These are phyloP conservation scores for Cicer judaicum DNA, from an alignment of 306 rosid species.

Conservation along the genomic window DNA sequence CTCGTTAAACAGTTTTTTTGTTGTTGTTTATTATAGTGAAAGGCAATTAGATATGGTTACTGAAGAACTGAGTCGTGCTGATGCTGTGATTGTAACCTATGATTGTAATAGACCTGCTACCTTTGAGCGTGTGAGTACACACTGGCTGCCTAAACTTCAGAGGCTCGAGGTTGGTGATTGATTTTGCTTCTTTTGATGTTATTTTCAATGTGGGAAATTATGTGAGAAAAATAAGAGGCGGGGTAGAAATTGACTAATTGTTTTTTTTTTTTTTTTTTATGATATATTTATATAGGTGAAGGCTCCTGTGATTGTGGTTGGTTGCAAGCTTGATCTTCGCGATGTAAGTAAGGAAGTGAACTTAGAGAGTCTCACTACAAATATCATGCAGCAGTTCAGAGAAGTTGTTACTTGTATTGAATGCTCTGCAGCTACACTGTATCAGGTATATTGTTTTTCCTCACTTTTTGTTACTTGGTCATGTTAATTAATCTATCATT, in stretches of 20 bases:
- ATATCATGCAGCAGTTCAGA: constrained; percentile 39
- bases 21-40: constrained; percentile 13
- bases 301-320: constrained; percentile 47
- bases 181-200: constrained; percentile 29
- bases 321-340: constrained; percentile 48
- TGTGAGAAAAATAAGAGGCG: background rate
- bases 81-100: constrained; percentile 60
- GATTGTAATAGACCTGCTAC: constrained; percentile 66
- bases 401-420: constrained; percentile 53
- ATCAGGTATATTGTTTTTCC: constrained; percentile 47
- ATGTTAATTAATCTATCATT: constrained; percentile 28
- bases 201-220: background rate
- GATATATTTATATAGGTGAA: constrained; percentile 53
- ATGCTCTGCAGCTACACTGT: constrained; percentile 53
- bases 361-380: constrained; percentile 48
- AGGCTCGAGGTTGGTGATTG: constrained; percentile 55
- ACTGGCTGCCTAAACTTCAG: constrained; percentile 72
- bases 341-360: constrained; percentile 41
- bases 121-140: constrained; percentile 56
- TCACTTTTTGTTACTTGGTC: constrained; percentile 6
- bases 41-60: constrained; percentile 21
- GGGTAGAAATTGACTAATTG: background rate
- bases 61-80: constrained; percentile 48
- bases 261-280: background rate
- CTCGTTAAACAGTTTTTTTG: background rate